These are phyloP conservation scores for Chenopodium quinoa DNA, from an alignment of 148 eudicot species.

Conservation along the genomic window DNA sequence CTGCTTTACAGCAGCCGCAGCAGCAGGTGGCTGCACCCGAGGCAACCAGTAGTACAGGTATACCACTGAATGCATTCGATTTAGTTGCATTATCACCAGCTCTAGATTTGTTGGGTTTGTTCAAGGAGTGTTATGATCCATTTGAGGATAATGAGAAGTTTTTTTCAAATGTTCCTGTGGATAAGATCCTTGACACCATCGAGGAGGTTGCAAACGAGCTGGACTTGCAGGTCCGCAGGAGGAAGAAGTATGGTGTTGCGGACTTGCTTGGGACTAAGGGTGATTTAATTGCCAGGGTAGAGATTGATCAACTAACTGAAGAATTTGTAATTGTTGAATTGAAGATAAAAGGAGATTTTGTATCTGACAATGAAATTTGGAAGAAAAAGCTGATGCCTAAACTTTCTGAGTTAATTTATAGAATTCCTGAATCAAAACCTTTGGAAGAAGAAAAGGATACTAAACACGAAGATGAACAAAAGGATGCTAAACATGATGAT, in stretches of 20 bases:
- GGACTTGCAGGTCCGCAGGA: too few relatives aligned
- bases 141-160: background rate
- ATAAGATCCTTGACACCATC: background rate
- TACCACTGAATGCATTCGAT: background rate
- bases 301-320: constrained; percentile 41
- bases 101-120: background rate
- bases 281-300: constrained; percentile 1
- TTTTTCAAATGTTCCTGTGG: background rate
- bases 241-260: too few relatives aligned
- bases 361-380: constrained; percentile 27
- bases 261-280: too few relatives aligned
- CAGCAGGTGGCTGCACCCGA: background rate
- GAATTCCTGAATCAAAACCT: background rate
- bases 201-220: too few relatives aligned
- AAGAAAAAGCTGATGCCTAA: constrained; percentile 30
- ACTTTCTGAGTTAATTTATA: constrained; percentile 8
- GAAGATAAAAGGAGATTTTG: constrained; percentile 25
- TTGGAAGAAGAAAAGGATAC: too few relatives aligned
- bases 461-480: too few relatives aligned
- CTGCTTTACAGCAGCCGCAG: background rate
- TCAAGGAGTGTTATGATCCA: background rate
- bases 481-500: too few relatives aligned
- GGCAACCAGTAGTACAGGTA: background rate
- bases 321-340: constrained; percentile 34
- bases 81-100: background rate